A percentile compares a stretch with the other conserved stretches of the same genome.
Evolutionary conservation across 2,329 filamentous ascomycete genomes (phyloP).

Genomic region (Scopulariopsis brevicaulis): DNA sequence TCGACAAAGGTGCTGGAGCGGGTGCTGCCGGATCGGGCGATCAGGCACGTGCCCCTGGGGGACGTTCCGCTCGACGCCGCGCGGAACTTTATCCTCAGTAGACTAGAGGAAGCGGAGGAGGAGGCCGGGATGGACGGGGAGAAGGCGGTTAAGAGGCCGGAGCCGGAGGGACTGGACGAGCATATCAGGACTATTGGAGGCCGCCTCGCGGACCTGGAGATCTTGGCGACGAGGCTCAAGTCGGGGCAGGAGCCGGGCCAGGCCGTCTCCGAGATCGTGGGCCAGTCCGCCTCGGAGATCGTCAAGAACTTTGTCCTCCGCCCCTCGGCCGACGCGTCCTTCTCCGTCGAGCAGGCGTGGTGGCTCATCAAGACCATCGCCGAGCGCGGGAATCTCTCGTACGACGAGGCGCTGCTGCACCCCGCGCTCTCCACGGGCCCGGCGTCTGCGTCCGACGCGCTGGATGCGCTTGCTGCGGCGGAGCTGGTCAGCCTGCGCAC

Average conservation of each 20-base stretch:
- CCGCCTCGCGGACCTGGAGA: constrained; percentile 89
- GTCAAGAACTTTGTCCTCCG: constrained; percentile 74
- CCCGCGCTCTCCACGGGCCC: constrained; percentile 57
- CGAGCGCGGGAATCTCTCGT: constrained; percentile 55
- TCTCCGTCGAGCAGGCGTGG: constrained; percentile 85
- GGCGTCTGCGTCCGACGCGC: constrained; percentile 41
- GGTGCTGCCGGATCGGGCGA: constrained; percentile 81
- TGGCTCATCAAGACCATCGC: constrained; percentile 71
- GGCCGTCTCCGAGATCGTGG: constrained; percentile 80
- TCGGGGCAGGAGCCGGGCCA: constrained; percentile 71
- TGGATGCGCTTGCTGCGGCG: constrained; percentile 71
- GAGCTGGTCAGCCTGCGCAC: constrained; percentile 74
- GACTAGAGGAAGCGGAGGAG: constrained; percentile 45
- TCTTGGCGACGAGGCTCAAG: constrained; percentile 80
- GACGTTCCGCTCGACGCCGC: constrained; percentile 81
- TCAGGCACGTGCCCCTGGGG: constrained; percentile 73
- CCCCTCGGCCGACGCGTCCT: constrained; percentile 22
- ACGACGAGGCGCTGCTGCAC: constrained; percentile 74
- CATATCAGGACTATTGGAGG: constrained; percentile 79
- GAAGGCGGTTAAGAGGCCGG: constrained; percentile 11
- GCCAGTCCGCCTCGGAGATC: constrained; percentile 81
- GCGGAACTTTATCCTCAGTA: constrained; percentile 79
- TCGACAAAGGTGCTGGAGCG: constrained; percentile 82
- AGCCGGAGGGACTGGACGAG: constrained; percentile 63
- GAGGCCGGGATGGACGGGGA: constrained; percentile 15